A percentile compares a stretch with the other conserved stretches of the same genome.
These are phyloP conservation scores for Chlorophyllum brunneum DNA, from an alignment of 768 basidiomycete species.

Conservation along the genomic window DNA sequence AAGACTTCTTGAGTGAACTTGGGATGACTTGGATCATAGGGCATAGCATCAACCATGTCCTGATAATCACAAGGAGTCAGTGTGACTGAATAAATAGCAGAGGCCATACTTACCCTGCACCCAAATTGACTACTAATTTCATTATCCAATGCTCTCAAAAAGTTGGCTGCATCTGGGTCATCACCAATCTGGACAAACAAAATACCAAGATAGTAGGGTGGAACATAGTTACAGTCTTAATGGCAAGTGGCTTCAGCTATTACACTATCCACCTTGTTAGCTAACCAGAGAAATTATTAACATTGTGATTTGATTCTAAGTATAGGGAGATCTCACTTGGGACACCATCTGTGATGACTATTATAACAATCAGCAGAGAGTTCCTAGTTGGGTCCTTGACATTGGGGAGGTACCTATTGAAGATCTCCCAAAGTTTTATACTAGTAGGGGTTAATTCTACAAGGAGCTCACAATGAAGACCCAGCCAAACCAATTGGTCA, in stretches of 20 bases:
- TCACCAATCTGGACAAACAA: no score
- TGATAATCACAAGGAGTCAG: neutral
- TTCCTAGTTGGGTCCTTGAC: slow-evolving; percentile 10
- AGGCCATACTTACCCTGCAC: no score
- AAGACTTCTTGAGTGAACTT: no score
- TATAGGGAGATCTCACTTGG: neutral
- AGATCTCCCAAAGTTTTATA: slow-evolving; percentile 12
- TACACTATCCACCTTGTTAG: slow-evolving; percentile 4
- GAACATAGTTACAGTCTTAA: no score
- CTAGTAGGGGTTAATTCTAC: slow-evolving; percentile 18
- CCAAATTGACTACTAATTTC: no score
- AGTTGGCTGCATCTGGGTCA: no score
- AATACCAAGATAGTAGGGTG: no score
- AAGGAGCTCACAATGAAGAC: neutral
- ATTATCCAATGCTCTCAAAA: no score
- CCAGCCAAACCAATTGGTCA: neutral
- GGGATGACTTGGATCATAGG: neutral
- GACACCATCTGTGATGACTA: slow-evolving; percentile 10
- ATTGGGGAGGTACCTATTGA: slow-evolving; percentile 16
- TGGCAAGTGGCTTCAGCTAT: no score
- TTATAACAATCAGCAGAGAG: slow-evolving; percentile 1
- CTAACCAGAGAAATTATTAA: neutral
- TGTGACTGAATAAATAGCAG: neutral
- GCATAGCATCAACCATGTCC: slow-evolving; percentile 9
- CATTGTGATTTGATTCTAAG: neutral